Conservation (phyloP, 108 stramenopile species). For the Pinguiococcus pyrenoidosus region DNA sequence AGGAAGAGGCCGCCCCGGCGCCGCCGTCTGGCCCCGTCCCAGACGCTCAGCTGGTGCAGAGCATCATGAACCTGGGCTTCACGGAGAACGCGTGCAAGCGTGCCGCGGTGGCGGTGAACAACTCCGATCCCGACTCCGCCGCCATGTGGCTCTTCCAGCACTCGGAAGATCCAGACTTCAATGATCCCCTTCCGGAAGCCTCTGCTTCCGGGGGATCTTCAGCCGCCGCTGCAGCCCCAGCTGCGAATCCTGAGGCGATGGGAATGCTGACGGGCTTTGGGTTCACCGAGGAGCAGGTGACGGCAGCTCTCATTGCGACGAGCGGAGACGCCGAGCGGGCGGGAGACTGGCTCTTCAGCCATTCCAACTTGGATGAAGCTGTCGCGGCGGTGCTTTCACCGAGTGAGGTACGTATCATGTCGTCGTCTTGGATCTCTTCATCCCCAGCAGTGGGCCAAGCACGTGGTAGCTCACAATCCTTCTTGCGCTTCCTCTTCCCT, state of each 20-base stretch:
- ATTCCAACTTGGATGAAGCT: conserved; percentile 76
- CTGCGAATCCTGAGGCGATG: conserved; percentile 55
- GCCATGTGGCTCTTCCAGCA: conserved; percentile 79
- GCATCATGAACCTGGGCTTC: conserved; percentile 95
- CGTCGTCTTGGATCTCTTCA: too few relatives aligned
- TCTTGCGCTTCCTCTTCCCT: too few relatives aligned
- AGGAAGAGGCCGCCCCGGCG: conserved; percentile 26
- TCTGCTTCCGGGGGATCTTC: conserved; percentile 17
- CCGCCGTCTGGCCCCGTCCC: conserved; percentile 34
- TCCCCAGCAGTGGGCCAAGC: not conserved
- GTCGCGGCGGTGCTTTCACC: conserved; percentile 58
- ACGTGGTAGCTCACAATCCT: not conserved
- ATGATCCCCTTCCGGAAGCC: conserved; percentile 67
- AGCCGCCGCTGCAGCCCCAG: conserved; percentile 6
- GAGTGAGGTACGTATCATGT: too few relatives aligned
- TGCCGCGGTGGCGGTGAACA: conserved; percentile 72
- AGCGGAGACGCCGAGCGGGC: conserved; percentile 72
- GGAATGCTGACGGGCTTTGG: conserved; percentile 62
- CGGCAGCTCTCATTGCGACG: conserved; percentile 67
- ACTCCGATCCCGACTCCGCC: conserved; percentile 32
- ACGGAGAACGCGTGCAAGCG: conserved; percentile 79
- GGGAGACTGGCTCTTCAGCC: conserved; percentile 92
- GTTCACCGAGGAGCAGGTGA: conserved; percentile 75
- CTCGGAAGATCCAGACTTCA: conserved; percentile 87
- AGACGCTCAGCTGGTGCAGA: conserved; percentile 59